These are phyloP conservation scores for Torulaspora indica DNA, from an alignment of 805 yeast species.

Conservation along the genomic window DNA sequence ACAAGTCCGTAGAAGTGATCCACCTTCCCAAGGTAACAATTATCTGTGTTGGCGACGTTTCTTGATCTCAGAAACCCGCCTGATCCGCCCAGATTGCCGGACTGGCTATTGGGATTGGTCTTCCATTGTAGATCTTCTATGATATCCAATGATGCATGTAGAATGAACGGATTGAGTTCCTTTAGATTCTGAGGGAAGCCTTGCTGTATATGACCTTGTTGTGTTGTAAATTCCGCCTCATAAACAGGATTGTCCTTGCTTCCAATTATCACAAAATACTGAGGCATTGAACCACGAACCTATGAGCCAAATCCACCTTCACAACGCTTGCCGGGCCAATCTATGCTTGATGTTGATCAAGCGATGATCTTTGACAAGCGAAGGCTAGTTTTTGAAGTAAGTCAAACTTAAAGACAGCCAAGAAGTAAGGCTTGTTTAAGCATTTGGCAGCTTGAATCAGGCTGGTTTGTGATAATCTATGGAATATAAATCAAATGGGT, in stretches of 20 bases:
- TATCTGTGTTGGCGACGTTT: conserved; percentile 23
- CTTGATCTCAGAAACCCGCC: conserved; percentile 31
- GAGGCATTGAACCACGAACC: conserved; percentile 50
- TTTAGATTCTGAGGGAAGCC: conserved; percentile 61
- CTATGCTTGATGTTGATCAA: not conserved
- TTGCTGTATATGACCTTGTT: conserved; percentile 65
- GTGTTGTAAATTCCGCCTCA: conserved; percentile 62
- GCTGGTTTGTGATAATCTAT: not conserved
- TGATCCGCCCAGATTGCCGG: conserved; percentile 9
- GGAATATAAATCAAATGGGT: not conserved
- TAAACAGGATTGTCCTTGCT: conserved; percentile 81
- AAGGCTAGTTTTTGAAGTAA: not conserved
- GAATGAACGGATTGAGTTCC: conserved; percentile 81
- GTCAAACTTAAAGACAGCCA: not conserved
- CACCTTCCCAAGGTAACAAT: conserved; percentile 61
- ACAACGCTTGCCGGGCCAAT: not conserved
- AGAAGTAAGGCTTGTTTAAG: not conserved
- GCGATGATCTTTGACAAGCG: not conserved
- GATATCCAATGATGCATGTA: conserved; percentile 86
- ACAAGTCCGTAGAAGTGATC: conserved; percentile 81
- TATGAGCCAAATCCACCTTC: not conserved
- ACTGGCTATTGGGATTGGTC: conserved; percentile 39
- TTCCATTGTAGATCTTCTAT: conserved; percentile 88
- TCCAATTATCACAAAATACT: conserved; percentile 84
- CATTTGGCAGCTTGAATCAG: no score